A percentile compares a stretch with the other conserved stretches of the same genome.
These are phyloP conservation scores for Penicillium glabrum DNA, from an alignment of 2,329 filamentous ascomycete genomes.

Conservation along the genomic window DNA sequence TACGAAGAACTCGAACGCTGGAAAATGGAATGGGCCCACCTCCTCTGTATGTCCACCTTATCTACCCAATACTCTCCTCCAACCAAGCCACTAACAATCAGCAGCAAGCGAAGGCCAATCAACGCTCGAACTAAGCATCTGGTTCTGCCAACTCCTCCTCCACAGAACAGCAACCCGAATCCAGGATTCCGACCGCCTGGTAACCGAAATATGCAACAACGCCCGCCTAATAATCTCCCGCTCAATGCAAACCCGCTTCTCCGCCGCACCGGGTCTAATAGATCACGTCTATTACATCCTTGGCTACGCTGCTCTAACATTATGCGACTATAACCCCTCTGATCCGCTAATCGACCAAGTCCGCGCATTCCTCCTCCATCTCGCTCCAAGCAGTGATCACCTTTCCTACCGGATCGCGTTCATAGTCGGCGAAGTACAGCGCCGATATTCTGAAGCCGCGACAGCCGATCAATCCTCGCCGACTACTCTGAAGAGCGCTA, in stretches of 20 bases:
- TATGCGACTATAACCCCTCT: slow-evolving; percentile 34
- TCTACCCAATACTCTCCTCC: not conserved
- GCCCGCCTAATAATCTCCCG: slow-evolving; percentile 32
- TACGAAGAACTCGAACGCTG: slow-evolving; percentile 36
- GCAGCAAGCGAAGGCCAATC: slow-evolving; percentile 29
- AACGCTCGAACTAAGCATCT: slow-evolving; percentile 34
- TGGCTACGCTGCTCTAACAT: slow-evolving; percentile 35
- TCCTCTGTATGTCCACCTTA: slow-evolving; percentile 24
- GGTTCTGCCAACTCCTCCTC: slow-evolving; percentile 38
- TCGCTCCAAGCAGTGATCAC: slow-evolving; percentile 34
- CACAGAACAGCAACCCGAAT: slow-evolving; percentile 30
- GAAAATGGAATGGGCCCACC: slow-evolving; percentile 36
- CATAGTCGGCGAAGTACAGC: slow-evolving; percentile 32
- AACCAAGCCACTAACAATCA: slow-evolving; percentile 1
- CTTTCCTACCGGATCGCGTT: slow-evolving; percentile 34
- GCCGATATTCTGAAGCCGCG: slow-evolving; percentile 25
- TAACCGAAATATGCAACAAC: slow-evolving; percentile 29
- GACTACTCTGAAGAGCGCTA: slow-evolving; percentile 11
- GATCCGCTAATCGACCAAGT: slow-evolving; percentile 35
- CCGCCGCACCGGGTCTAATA: slow-evolving; percentile 31
- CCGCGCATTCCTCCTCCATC: slow-evolving; percentile 32
- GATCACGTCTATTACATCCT: slow-evolving; percentile 36
- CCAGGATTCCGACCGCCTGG: slow-evolving; percentile 27
- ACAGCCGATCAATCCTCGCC: slow-evolving; percentile 21
- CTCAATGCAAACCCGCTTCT: slow-evolving; percentile 30